A percentile compares a stretch with the other conserved stretches of the same genome.
Conservation (phyloP, 495 filamentous ascomycete species). For the Hypomontagnella submonticulosa region DNA sequence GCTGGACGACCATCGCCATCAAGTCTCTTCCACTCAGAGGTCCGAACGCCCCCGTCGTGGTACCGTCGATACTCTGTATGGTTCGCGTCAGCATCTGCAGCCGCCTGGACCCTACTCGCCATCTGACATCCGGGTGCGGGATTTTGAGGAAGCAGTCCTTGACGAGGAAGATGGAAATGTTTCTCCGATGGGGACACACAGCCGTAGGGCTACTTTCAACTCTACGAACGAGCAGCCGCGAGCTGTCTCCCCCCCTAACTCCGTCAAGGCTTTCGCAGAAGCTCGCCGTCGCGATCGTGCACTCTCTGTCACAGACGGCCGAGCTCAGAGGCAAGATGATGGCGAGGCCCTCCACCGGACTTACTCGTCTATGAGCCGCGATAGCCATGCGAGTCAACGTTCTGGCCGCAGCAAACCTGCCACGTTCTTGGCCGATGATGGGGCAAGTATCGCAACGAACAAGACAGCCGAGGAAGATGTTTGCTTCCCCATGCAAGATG, state of each 20-base stretch:
- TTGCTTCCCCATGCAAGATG: conserved; percentile 75
- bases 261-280: conserved; percentile 96
- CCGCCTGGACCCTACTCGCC: conserved; percentile 49
- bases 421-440: conserved; percentile 58
- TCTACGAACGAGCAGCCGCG: conserved; percentile 60
- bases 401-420: conserved; percentile 56
- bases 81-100: conserved; percentile 55
- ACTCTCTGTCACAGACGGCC: conserved; percentile 61
- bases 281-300: conserved; percentile 68
- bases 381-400: conserved; percentile 48
- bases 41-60: conserved; percentile 63
- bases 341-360: conserved; percentile 76
- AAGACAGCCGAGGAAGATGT: conserved; percentile 81
- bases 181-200: conserved; percentile 51
- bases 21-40: conserved; percentile 73
- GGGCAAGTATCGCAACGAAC: conserved; percentile 61
- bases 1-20: conserved; percentile 91
- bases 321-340: conserved; percentile 60
- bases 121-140: conserved; percentile 50
- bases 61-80: conserved; percentile 64
- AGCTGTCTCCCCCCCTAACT: conserved; percentile 90
- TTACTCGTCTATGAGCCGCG: conserved; percentile 73
- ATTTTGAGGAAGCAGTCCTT: conserved; percentile 81
- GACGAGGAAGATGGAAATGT: conserved; percentile 74
- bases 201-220: conserved; percentile 60